Conservation (phyloP, 2,329 filamentous ascomycete species). For the Tolypocladium tropicale region DNA sequence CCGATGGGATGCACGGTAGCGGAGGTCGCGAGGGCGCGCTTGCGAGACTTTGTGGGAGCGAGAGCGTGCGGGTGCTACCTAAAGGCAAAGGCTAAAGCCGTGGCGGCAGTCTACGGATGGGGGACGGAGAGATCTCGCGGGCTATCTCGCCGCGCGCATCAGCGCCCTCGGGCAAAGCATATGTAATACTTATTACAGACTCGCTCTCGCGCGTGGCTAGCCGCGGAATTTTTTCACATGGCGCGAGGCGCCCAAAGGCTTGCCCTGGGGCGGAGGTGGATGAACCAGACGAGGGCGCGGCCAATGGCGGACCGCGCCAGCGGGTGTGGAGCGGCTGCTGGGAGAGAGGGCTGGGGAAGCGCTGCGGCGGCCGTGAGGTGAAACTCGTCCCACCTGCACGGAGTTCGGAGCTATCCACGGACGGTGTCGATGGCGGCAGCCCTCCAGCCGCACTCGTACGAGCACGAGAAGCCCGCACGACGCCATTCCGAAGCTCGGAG, state of each 20-base stretch:
- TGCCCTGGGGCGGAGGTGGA: neutral
- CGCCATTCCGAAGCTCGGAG: neutral
- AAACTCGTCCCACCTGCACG: no score
- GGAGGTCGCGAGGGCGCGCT: neutral
- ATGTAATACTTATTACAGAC: neutral
- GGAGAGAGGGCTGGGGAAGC: neutral
- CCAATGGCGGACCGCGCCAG: neutral
- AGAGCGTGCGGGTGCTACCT: neutral
- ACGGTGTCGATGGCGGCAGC: no score
- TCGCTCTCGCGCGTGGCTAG: neutral
- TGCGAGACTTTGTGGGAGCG: neutral
- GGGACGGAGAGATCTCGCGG: neutral
- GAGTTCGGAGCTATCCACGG: neutral
- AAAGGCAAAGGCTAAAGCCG: neutral
- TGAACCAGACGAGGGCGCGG: no score
- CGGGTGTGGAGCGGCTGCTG: neutral
- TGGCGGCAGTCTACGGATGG: neutral
- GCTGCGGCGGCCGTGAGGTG: neutral
- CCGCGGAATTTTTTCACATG: neutral
- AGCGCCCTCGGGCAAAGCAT: neutral
- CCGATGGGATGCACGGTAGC: neutral
- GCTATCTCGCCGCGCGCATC: neutral
- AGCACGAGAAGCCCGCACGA: no score
- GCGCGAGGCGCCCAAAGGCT: neutral
- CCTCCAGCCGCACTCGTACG: no score